Base-by-base conservation (phyloP, 208 protist genomes). In the Crithidia brevicula region DNA sequence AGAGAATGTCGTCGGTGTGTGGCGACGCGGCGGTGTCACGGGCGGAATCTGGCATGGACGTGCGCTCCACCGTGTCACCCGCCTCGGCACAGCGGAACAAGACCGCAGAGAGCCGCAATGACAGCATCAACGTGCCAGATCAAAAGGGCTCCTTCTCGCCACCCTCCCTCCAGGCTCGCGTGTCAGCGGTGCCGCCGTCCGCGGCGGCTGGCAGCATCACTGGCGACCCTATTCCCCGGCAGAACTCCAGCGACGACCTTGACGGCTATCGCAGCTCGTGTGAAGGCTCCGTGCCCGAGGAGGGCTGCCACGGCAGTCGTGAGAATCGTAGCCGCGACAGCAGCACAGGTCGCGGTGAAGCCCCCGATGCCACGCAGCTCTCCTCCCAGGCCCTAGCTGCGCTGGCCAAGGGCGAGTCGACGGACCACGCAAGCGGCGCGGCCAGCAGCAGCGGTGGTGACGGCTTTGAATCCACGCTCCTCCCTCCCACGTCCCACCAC, bases 181-280 rank as follows among this genome's bases (percentile, higher is more conserved):
- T n/a, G n/a, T n/a, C n/a, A n/a, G n/a, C n/a, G n/a, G n/a, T n/a
- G n/a, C n/a, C n/a, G n/a, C n/a, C n/a, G n/a, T n/a, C n/a, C n/a
- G n/a, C n/a, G n/a, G n/a, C n/a, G n/a, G n/a, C n/a, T n/a, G n/a
- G n/a, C n/a, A n/a, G n/a, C n/a, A n/a, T n/a, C n/a, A n/a, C 43
- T 52, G 43, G 18, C 23, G 52, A 31, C 25, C 43, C 43, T 20
- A 42, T 63, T 7, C 43, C 34, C 6, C 40, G 46, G 16, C 59
- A 51, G 2, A 47, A 74, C 25, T 67, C 59, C 23, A 74, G 59
- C 60, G 60, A 68, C 28, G 68, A 68, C 31, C 40, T 74, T 22
- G 68, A 74, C 45, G 68, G 68, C 40, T 74, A 74, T 36, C 62
- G 68, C 40, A 74, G 68, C 68, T 74, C 68, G 16, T 63, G 52